These are phyloP conservation scores for Phragmites australis DNA, from an alignment of 176 grass and related monocot species.

Conservation along the genomic window DNA sequence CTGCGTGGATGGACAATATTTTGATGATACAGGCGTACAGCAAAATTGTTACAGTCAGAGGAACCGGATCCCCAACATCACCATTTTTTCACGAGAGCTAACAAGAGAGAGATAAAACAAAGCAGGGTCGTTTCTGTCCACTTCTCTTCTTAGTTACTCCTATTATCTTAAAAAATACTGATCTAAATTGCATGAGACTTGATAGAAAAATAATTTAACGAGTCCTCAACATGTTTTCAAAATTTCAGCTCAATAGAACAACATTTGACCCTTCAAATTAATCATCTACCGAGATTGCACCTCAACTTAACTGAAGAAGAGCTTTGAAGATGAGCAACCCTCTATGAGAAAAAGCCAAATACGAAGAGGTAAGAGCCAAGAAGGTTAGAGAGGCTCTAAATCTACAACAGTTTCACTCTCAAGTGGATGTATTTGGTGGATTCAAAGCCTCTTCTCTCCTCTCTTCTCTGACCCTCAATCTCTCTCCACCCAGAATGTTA, in stretches of 20 bases:
- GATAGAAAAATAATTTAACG: no score
- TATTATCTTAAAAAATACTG: no score
- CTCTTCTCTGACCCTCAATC: not conserved
- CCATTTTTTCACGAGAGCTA: no score
- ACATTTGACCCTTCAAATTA: not conserved
- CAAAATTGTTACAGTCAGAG: no score
- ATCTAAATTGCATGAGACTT: no score
- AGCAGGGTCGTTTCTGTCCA: no score
- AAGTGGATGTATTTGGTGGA: not conserved
- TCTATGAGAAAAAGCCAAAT: not conserved
- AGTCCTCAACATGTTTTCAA: no score
- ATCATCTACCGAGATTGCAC: not conserved
- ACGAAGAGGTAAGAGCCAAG: not conserved
- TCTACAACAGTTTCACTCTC: not conserved
- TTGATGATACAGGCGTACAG: no score
- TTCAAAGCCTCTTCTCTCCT: not conserved
- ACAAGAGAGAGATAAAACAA: no score
- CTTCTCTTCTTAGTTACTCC: no score
- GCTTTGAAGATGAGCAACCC: not conserved
- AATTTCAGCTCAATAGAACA: not conserved
- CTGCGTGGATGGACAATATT: no score
- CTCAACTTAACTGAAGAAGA: not conserved
- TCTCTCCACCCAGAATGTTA: not conserved
- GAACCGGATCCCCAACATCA: no score
- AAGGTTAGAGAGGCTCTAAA: not conserved